Evolutionary conservation across 2,329 filamentous ascomycete genomes (phyloP).

Genomic region (Diaporthe eres): DNA sequence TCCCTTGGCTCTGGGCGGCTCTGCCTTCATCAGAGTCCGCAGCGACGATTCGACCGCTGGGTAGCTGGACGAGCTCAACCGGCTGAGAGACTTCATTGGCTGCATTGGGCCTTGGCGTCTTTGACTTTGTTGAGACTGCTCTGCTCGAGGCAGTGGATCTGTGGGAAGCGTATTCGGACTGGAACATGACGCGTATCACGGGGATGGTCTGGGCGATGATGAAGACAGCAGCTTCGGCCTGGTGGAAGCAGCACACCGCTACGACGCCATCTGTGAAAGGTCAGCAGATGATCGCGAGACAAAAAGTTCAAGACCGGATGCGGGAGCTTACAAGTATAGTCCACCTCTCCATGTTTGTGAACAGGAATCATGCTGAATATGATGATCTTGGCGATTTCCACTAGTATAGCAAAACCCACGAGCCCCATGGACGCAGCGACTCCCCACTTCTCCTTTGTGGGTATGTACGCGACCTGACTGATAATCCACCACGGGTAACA

Average conservation of each 20-base stretch:
- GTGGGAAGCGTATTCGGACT: neutral
- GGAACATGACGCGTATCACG: constrained; percentile 20
- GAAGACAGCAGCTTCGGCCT: constrained; percentile 24
- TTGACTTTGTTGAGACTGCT: neutral
- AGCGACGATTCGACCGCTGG: constrained; percentile 30
- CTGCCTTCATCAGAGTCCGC: constrained; percentile 29
- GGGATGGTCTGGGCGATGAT: constrained; percentile 30
- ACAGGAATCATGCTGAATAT: constrained; percentile 6
- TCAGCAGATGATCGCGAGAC: neutral
- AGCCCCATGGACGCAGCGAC: constrained; percentile 29
- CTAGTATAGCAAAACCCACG: neutral
- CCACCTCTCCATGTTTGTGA: neutral
- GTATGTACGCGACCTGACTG: constrained; percentile 22
- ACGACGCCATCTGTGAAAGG: constrained; percentile 10
- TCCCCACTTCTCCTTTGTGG: constrained; percentile 21
- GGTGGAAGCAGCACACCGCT: constrained; percentile 1
- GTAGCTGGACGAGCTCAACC: constrained; percentile 25
- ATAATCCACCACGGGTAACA: constrained; percentile 32
- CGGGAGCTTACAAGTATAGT: constrained; percentile 27
- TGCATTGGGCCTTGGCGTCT: neutral
- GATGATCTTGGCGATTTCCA: neutral
- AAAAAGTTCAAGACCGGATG: neutral
- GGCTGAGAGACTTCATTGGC: neutral
- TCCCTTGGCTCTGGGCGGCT: neutral
- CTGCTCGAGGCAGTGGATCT: constrained; percentile 3